Conservation (phyloP, 2,329 filamentous ascomycete genomes). For the Xylariomycetidae sp. region DNA sequence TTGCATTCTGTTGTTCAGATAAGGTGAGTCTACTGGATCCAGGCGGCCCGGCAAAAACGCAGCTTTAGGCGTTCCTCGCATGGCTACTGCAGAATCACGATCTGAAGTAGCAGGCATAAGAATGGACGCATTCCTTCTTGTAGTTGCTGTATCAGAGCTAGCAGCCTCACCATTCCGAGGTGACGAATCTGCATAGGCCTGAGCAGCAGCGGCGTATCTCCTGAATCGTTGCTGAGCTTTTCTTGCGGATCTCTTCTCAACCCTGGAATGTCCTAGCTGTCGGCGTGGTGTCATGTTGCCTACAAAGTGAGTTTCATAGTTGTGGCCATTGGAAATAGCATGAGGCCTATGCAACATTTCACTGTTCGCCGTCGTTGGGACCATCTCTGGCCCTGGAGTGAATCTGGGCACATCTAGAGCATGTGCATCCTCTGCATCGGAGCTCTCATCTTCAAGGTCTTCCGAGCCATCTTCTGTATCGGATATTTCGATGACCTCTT, state of each 20-base stretch:
- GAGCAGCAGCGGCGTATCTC: conserved; percentile 29
- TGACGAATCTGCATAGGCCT: conserved; percentile 21
- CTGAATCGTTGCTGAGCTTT: conserved; percentile 28
- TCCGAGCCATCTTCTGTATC: conserved; percentile 46
- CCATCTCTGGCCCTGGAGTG: conserved; percentile 7
- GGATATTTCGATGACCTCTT: conserved; percentile 64
- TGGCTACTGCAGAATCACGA: conserved; percentile 11
- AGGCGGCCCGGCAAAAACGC: conserved; percentile 9
- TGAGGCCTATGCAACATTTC: conserved; percentile 2
- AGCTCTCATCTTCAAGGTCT: conserved; percentile 29
- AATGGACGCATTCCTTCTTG: too few species aligned
- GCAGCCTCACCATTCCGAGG: conserved; percentile 9
- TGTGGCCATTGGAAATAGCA: conserved; percentile 4
- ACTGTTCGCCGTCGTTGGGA: conserved; percentile 5
- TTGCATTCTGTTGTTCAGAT: conserved; percentile 3
- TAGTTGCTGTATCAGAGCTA: conserved; percentile 12
- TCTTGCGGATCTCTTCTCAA: conserved; percentile 22
- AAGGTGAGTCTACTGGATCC: conserved; percentile 9
- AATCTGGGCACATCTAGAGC: conserved; percentile 6
- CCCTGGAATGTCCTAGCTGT: conserved; percentile 18
- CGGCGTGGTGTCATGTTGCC: conserved; percentile 14
- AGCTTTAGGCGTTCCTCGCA: conserved; percentile 8
- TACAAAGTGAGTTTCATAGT: conserved; percentile 8
- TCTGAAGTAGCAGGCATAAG: too few species aligned
- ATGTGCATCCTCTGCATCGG: conserved; percentile 16